A percentile compares a stretch with the other conserved stretches of the same genome.
phyloP scores from a whole-genome alignment of 495 filamentous ascomycete genomes.

The Talaromyces trachyspermus region DNA sequence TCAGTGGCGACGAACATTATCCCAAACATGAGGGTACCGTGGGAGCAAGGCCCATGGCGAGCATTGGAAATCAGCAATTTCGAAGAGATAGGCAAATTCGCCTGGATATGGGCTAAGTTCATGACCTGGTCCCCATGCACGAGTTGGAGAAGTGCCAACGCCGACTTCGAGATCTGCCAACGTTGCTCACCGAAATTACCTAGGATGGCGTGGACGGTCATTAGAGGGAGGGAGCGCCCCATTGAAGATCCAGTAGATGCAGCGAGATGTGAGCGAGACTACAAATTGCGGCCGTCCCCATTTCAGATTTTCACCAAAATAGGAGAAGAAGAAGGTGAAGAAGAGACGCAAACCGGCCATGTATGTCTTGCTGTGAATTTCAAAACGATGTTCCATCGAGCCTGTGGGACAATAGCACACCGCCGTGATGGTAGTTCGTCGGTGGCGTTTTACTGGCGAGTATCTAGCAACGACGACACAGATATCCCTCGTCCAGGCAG shows the following conservation, averaged over 20 bases:
- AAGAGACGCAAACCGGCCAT: conserved; percentile 18
- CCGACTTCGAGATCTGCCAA: conserved; percentile 15
- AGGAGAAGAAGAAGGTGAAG: neutral
- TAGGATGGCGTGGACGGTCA: conserved; percentile 28
- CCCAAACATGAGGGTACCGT: neutral
- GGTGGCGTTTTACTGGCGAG: conserved; percentile 40
- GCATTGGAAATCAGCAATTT: neutral
- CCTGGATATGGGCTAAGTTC: conserved; percentile 2
- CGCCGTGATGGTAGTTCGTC: conserved; percentile 6
- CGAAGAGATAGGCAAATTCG: neutral
- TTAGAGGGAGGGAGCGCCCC: conserved; percentile 9
- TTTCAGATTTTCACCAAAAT: conserved; percentile 38
- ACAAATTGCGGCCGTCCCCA: conserved; percentile 40
- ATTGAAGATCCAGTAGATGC: conserved; percentile 39
- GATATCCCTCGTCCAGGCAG: conserved; percentile 30
- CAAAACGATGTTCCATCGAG: conserved; percentile 49
- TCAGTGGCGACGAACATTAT: neutral
- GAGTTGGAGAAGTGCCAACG: neutral
- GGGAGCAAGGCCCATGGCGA: neutral
- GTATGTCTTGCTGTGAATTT: conserved; percentile 48
- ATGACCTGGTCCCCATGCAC: neutral
- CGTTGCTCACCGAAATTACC: conserved; percentile 39
- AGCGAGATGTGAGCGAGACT: conserved; percentile 35
- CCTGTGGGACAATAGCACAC: conserved; percentile 20
- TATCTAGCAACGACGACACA: conserved; percentile 27